Percentiles rank a stretch among this genome's conserved stretches.
phyloP scores from a whole-genome alignment of 2,329 filamentous ascomycete species.

The Apiospora sp. region DNA sequence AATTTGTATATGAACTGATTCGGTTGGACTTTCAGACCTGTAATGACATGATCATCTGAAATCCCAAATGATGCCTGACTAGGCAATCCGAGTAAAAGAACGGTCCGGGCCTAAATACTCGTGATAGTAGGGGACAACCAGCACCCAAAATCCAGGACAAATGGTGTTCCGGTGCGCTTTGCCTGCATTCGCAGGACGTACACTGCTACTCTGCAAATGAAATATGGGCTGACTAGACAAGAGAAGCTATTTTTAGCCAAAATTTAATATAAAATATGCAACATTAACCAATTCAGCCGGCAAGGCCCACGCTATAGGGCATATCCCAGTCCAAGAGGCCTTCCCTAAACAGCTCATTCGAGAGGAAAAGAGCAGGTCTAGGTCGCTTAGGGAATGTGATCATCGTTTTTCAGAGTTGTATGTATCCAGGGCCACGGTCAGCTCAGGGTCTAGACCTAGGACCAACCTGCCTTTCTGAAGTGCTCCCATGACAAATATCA shows the following conservation, averaged over 20 bases:
- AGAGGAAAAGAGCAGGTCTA: background rate
- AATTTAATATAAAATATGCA: conserved; percentile 23
- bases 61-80: background rate
- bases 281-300: conserved; percentile 23
- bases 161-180: background rate
- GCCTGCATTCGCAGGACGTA: background rate
- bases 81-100: too few relatives aligned
- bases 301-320: background rate
- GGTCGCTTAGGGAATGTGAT: background rate
- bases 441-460: background rate
- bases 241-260: conserved; percentile 10
- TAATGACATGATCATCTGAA: background rate
- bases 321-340: background rate
- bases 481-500: background rate
- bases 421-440: background rate
- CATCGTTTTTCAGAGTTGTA: background rate
- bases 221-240: conserved; percentile 2
- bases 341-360: background rate
- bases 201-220: conserved; percentile 10
- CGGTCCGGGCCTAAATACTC: background rate
- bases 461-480: background rate
- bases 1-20: background rate
- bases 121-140: background rate
- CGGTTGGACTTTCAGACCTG: background rate
- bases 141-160: background rate